Evolutionary conservation across 2,329 filamentous ascomycete species (phyloP).

Genomic region (Venturia nashicola): DNA sequence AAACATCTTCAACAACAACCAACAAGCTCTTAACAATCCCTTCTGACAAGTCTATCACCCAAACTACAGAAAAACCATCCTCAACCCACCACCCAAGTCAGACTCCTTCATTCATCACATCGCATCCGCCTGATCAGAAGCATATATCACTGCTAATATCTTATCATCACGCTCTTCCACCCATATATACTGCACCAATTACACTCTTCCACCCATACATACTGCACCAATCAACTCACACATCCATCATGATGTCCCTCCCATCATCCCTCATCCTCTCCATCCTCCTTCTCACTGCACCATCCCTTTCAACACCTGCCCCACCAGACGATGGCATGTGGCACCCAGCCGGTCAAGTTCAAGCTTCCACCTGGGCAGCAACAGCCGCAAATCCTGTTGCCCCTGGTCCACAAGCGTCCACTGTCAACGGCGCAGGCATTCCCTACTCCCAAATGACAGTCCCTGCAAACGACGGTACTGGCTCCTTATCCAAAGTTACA

Average conservation of each 20-base stretch:
- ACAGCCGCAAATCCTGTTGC: background rate
- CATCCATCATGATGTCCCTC: constrained; percentile 3
- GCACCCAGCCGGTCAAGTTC: background rate
- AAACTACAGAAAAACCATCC: background rate
- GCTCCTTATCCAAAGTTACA: background rate
- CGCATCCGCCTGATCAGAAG: background rate
- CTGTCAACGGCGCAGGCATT: background rate
- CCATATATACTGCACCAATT: background rate
- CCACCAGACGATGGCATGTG: constrained; percentile 7
- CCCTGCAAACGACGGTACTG: background rate
- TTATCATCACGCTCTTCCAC: background rate
- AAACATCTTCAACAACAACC: background rate
- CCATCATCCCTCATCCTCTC: constrained; percentile 8
- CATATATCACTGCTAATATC: background rate
- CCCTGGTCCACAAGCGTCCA: background rate
- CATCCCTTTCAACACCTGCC: background rate
- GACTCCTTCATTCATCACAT: background rate
- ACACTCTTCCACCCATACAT: background rate
- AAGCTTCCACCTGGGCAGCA: background rate
- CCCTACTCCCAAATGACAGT: constrained; percentile 3
- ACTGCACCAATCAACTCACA: background rate
- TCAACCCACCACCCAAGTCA: background rate
- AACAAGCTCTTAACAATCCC: background rate
- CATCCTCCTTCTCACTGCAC: constrained; percentile 5
- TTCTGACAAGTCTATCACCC: background rate